A percentile compares a stretch with the other conserved stretches of the same genome.
These are phyloP conservation scores for Jasminum sambac DNA, from an alignment of 257 asterid genomes.

Conservation along the genomic window DNA sequence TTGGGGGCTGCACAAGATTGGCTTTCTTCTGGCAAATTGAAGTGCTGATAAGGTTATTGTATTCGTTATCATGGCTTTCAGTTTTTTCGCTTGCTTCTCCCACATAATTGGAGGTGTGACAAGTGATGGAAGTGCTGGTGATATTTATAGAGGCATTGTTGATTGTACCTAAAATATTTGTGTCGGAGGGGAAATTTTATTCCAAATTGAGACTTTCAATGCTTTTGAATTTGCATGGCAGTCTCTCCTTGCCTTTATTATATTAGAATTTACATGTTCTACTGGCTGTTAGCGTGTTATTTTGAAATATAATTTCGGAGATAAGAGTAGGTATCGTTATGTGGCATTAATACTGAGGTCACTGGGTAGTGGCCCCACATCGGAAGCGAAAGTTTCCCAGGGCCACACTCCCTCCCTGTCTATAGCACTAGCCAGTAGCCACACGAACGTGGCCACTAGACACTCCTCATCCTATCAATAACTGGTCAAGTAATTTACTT, in stretches of 20 bases:
- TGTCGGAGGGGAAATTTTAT: neutral
- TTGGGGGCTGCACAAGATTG: conserved; percentile 67
- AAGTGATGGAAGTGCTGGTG: neutral
- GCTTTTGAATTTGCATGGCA: neutral
- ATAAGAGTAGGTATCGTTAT: too few species aligned
- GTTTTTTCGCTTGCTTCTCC: neutral
- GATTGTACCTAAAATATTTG: neutral
- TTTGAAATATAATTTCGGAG: too few species aligned
- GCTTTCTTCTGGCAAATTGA: conserved; percentile 51
- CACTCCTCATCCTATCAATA: too few species aligned
- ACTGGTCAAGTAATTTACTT: too few species aligned
- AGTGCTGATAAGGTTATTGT: conserved; percentile 22
- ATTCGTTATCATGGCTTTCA: neutral
- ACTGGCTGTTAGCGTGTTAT: neutral
- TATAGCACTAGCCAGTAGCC: too few species aligned
- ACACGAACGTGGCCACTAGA: too few species aligned
- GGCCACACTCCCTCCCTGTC: too few species aligned
- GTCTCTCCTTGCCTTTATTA: neutral
- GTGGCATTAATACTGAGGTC: too few species aligned
- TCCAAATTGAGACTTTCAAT: neutral
- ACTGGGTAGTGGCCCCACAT: too few species aligned
- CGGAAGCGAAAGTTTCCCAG: too few species aligned
- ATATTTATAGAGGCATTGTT: neutral
- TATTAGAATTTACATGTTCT: neutral
- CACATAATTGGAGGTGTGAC: neutral